Conservation (phyloP, 805 yeast genomes). For the Metschnikowia picachoensis region DNA sequence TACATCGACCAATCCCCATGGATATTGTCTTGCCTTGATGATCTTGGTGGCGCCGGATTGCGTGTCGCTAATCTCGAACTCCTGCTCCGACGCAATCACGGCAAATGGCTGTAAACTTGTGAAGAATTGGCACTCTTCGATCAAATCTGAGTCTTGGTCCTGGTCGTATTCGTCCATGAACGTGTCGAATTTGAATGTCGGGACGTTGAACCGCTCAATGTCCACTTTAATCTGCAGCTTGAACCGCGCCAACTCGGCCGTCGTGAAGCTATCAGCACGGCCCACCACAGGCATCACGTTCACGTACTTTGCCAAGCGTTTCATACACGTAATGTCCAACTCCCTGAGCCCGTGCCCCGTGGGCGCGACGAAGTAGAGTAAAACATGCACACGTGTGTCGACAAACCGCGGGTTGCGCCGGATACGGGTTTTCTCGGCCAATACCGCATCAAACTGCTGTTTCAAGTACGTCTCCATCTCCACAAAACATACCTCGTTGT, state of each 20-base stretch:
- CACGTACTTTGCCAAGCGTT: constrained; percentile 61
- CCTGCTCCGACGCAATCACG: constrained; percentile 60
- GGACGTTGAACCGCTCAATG: constrained; percentile 65
- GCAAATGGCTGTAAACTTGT: constrained; percentile 74
- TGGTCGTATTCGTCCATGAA: constrained; percentile 51
- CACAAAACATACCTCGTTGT: constrained; percentile 61
- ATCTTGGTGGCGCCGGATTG: constrained; percentile 41
- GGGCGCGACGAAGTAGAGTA: constrained; percentile 75
- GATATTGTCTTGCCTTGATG: constrained; percentile 62
- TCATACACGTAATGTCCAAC: constrained; percentile 71
- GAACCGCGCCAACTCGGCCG: constrained; percentile 56
- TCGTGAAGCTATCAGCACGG: constrained; percentile 76
- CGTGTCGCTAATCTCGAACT: constrained; percentile 39
- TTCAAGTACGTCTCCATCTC: constrained; percentile 66
- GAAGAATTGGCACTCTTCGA: constrained; percentile 63
- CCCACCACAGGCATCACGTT: constrained; percentile 82
- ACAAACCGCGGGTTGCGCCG: constrained; percentile 79
- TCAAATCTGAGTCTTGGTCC: constrained; percentile 71
- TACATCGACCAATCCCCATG: constrained; percentile 69
- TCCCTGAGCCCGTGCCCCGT: constrained; percentile 79
- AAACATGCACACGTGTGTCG: constrained; percentile 73
- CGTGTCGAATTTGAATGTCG: constrained; percentile 69
- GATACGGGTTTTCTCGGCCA: constrained; percentile 84
- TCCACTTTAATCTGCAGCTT: constrained; percentile 59
- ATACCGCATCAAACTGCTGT: constrained; percentile 72